These are phyloP conservation scores for Dichotomocladium elegans DNA, from an alignment of 371 early-diverging fungal genomes.

Conservation along the genomic window DNA sequence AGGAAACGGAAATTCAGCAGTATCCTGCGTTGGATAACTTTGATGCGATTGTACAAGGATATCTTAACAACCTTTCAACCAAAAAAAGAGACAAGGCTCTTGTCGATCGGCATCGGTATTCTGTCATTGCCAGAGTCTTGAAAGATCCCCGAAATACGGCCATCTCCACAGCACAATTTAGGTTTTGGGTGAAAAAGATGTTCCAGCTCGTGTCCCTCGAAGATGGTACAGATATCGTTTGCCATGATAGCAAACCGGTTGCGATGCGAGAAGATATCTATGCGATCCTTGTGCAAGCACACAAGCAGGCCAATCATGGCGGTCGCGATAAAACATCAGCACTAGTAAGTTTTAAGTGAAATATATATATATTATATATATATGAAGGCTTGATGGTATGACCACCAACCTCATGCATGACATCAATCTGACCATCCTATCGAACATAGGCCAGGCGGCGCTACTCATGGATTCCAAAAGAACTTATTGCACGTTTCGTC, in stretches of 20 bases:
- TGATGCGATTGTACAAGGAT: conserved; percentile 48
- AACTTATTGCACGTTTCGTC: conserved; percentile 50
- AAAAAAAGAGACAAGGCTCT: conserved; percentile 63
- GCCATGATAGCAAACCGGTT: conserved; percentile 57
- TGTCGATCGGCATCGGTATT: conserved; percentile 50
- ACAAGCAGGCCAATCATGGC: conserved; percentile 58
- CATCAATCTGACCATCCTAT: too few species aligned
- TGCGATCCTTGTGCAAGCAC: conserved; percentile 53
- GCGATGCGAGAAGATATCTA: conserved; percentile 60
- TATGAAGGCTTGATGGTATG: too few species aligned
- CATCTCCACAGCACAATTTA: conserved; percentile 59
- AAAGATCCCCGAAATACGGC: conserved; percentile 59
- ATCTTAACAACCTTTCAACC: conserved; percentile 50
- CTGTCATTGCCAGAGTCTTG: conserved; percentile 50
- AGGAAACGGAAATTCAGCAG: conserved; percentile 29
- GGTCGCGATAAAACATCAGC: conserved; percentile 64
- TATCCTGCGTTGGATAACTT: conserved; percentile 39
- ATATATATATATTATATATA: too few species aligned
- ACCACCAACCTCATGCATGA: too few species aligned
- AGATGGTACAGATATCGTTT: conserved; percentile 36
- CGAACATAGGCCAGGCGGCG: conserved; percentile 28
- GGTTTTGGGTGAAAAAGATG: conserved; percentile 68
- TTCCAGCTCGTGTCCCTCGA: conserved; percentile 38
- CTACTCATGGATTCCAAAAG: conserved; percentile 52
- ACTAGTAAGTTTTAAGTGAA: conserved; percentile 35